Conservation (phyloP, 148 eudicot species). For the Rhododendron molle region DNA sequence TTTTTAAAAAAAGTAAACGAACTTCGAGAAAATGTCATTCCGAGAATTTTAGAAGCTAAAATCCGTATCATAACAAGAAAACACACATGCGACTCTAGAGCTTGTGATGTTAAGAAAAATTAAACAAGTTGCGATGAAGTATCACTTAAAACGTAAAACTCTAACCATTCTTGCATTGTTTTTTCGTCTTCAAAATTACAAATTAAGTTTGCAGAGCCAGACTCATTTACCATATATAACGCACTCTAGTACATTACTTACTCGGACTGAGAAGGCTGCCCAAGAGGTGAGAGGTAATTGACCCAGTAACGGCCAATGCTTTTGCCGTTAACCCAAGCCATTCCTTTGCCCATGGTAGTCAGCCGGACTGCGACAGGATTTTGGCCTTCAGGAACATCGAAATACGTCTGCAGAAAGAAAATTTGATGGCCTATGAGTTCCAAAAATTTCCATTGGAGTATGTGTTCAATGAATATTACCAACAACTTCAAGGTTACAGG, state of each 20-base stretch:
- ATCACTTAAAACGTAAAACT: not conserved
- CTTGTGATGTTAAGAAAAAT: not conserved
- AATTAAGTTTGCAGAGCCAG: not conserved
- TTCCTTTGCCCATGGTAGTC: constrained; percentile 69
- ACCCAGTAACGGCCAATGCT: constrained; percentile 87
- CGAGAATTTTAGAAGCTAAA: not conserved
- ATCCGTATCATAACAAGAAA: not conserved
- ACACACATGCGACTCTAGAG: not conserved
- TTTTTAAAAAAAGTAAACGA: not conserved
- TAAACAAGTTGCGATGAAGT: not conserved
- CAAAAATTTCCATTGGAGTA: not conserved
- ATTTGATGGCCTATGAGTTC: not conserved
- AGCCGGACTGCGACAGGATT: constrained; percentile 60
- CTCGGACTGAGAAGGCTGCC: constrained; percentile 73
- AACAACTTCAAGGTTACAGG: not conserved
- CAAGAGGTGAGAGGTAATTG: constrained; percentile 45
- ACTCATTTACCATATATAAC: not conserved
- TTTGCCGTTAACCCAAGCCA: constrained; percentile 71
- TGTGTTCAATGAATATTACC: not conserved
- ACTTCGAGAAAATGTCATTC: not conserved
- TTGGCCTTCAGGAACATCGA: constrained; percentile 76
- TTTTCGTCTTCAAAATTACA: not conserved
- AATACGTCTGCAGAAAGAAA: constrained; percentile 42
- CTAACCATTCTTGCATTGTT: not conserved
- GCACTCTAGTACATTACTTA: constrained; percentile 22